phyloP scores from a whole-genome alignment of 306 rosid genomes.

The Dalbergia cultrata region DNA sequence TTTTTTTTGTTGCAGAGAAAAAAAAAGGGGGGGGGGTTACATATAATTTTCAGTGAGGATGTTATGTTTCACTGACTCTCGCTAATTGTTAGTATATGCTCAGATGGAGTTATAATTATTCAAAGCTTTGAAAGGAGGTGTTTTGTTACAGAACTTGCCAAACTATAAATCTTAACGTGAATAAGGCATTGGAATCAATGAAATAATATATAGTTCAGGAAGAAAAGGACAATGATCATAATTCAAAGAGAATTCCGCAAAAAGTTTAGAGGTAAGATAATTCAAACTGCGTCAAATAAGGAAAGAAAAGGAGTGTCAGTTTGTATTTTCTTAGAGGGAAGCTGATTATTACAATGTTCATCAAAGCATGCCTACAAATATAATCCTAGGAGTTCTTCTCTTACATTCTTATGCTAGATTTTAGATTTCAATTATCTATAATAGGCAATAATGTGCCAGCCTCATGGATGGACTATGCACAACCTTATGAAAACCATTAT shows the following conservation, averaged over 20 bases:
- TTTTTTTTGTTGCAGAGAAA: too few species aligned
- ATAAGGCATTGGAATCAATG: neutral
- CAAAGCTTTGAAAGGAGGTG: slow-evolving; percentile 11
- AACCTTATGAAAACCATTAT: slow-evolving; percentile 22
- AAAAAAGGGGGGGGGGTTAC: neutral
- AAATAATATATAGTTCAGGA: neutral
- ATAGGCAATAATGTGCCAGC: neutral
- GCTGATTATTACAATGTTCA: neutral
- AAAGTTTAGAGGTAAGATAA: neutral
- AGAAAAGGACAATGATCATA: neutral
- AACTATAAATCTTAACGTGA: neutral
- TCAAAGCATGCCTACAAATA: neutral
- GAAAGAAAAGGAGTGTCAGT: neutral
- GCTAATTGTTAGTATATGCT: neutral
- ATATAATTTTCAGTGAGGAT: neutral
- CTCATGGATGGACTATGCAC: neutral
- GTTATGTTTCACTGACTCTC: neutral
- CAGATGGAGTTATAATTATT: neutral
- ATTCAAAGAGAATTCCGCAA: too few species aligned
- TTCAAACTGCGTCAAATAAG: neutral
- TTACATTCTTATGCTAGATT: slow-evolving; percentile 12
- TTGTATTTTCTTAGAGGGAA: neutral
- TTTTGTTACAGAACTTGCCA: slow-evolving; percentile 2
- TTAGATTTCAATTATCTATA: neutral
- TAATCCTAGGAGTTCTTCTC: neutral